phyloP scores from a whole-genome alignment of 306 rosid species.

The Rosa persica region DNA sequence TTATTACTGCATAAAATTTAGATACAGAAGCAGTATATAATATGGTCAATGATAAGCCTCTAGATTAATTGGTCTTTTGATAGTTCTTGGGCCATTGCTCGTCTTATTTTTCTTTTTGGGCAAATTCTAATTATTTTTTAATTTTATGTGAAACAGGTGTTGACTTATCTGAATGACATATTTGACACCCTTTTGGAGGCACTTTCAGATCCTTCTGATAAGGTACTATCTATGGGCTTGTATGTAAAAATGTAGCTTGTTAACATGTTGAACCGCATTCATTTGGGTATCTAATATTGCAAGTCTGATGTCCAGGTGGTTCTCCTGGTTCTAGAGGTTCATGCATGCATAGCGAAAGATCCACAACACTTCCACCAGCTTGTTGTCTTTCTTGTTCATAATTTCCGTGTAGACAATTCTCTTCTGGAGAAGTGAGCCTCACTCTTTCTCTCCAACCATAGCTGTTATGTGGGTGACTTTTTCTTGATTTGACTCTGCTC shows the following conservation, averaged over 20 bases:
- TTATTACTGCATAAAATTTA: neutral
- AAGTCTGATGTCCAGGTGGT: constrained; percentile 64
- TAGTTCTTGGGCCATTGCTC: neutral
- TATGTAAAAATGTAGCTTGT: neutral
- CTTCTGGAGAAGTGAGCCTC: constrained; percentile 85
- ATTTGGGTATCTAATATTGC: constrained; percentile 5
- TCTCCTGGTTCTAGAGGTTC: constrained; percentile 93
- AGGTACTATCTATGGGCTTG: constrained; percentile 45
- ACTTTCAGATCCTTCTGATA: constrained; percentile 85
- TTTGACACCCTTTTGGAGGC: constrained; percentile 79
- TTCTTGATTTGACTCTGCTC: constrained; percentile 20
- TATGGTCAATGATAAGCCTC: neutral
- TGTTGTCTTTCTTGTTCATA: constrained; percentile 78
- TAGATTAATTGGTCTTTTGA: neutral
- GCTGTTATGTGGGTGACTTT: constrained; percentile 14
- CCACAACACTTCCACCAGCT: constrained; percentile 78
- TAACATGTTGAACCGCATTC: constrained; percentile 1
- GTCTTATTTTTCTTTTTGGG: neutral
- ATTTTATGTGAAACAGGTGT: constrained; percentile 60
- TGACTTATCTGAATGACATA: constrained; percentile 68
- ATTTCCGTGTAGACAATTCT: constrained; percentile 70
- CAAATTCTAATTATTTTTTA: neutral
- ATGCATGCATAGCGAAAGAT: constrained; percentile 92
- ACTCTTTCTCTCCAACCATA: constrained; percentile 3
- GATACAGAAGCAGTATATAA: neutral